Evolutionary conservation across 108 stramenopile genomes (phyloP).

Genomic region (Cyclostephanos invisitatus): DNA sequence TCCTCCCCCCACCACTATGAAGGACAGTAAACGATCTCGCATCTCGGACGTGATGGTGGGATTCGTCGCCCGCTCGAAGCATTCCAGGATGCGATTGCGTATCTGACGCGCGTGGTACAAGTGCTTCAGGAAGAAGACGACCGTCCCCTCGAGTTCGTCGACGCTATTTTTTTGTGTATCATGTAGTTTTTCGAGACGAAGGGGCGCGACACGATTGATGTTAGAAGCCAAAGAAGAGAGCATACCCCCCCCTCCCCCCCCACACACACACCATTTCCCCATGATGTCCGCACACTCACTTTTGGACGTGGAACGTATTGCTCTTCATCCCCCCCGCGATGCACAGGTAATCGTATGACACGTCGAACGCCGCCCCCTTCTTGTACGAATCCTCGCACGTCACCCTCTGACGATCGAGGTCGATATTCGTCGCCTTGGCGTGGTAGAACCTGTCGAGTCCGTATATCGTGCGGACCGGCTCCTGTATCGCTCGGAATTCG

Average conservation of each 20-base stretch:
- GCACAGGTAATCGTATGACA: conserved; percentile 89
- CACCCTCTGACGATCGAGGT: conserved; percentile 60
- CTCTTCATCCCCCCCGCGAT: conserved; percentile 91
- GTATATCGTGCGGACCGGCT: conserved; percentile 85
- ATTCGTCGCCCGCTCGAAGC: conserved; percentile 92
- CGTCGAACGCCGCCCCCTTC: conserved; percentile 63
- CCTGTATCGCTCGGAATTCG: conserved; percentile 93
- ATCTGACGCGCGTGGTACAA: conserved; percentile 93
- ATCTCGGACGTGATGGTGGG: conserved; percentile 70
- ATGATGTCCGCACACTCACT: conserved; percentile 35
- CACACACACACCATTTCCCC: too few relatives aligned
- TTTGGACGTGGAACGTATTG: conserved; percentile 84
- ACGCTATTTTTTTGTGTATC: conserved; percentile 19
- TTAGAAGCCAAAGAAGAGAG: not conserved
- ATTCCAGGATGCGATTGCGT: conserved; percentile 92
- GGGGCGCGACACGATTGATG: not conserved
- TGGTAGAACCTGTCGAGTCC: conserved; percentile 75
- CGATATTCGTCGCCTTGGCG: conserved; percentile 77
- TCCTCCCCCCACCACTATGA: conserved; percentile 97
- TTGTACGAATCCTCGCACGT: conserved; percentile 69
- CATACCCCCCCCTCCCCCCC: not conserved
- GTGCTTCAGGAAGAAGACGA: conserved; percentile 95
- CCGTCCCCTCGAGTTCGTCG: conserved; percentile 65
- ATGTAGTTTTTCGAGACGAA: not conserved
- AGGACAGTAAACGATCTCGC: conserved; percentile 84